A percentile compares a stretch with the other conserved stretches of the same genome.
These are phyloP conservation scores for Sporothrix sp. DNA, from an alignment of 2,329 filamentous ascomycete species.

Conservation along the genomic window DNA sequence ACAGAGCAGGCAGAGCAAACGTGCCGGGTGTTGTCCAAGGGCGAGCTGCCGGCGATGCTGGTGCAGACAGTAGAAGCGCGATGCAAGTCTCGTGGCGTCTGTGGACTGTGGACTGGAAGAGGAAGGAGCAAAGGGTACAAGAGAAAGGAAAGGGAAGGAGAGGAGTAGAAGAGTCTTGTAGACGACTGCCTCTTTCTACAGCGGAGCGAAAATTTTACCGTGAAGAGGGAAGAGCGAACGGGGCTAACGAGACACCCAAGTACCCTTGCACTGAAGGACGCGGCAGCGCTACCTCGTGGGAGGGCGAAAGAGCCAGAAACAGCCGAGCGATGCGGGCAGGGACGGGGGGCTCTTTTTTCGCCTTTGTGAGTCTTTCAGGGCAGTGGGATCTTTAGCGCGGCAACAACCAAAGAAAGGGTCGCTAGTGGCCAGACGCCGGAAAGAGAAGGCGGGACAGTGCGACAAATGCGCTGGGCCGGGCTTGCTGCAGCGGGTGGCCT, in stretches of 20 bases:
- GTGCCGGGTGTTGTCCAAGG: too few relatives aligned
- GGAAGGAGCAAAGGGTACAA: not conserved
- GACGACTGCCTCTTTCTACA: not conserved
- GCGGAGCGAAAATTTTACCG: constrained; percentile 14
- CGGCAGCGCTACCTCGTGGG: too few relatives aligned
- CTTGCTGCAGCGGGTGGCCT: too few relatives aligned
- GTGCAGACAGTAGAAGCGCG: too few relatives aligned
- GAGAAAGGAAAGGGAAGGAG: not conserved
- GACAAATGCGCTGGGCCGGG: too few relatives aligned
- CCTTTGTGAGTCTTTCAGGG: too few relatives aligned
- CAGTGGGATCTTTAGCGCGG: too few relatives aligned
- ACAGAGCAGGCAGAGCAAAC: too few relatives aligned
- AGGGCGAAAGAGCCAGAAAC: constrained; percentile 8
- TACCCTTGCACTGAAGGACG: too few relatives aligned
- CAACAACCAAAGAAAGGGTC: too few relatives aligned
- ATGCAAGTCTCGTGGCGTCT: too few relatives aligned
- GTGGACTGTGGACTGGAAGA: not conserved
- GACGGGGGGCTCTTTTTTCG: not conserved
- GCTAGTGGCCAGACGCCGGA: constrained; percentile 5
- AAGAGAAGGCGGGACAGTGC: not conserved
- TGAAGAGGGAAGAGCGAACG: not conserved
- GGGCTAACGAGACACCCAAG: not conserved
- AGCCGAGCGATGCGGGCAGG: not conserved
- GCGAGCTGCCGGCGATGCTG: not conserved
- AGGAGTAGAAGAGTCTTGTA: not conserved